A percentile compares a stretch with the other conserved stretches of the same genome.
phyloP scores from a whole-genome alignment of 352 stramenopile genomes.

The Phytopythium vexans region DNA sequence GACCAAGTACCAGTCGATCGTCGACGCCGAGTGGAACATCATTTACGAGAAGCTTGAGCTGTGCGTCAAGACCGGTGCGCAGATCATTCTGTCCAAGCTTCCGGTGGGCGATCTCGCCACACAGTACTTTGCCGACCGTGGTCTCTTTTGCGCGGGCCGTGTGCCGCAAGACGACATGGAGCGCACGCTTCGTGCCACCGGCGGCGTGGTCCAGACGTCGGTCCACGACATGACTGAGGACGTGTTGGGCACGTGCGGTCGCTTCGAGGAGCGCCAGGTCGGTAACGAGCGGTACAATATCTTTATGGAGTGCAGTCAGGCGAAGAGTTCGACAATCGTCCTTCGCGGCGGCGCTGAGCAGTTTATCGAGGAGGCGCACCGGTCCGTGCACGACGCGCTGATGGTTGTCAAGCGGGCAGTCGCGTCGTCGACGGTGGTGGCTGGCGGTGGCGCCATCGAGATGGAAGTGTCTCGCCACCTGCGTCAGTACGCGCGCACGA shows the following conservation, averaged over 20 bases:
- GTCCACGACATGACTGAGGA: slow-evolving; percentile 90
- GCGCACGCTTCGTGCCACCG: slow-evolving; percentile 94
- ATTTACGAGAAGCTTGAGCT: slow-evolving; percentile 99
- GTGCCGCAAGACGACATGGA: slow-evolving; percentile 97
- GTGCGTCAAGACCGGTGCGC: slow-evolving; percentile 90
- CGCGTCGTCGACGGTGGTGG: slow-evolving; percentile 88
- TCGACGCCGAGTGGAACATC: slow-evolving; percentile 99
- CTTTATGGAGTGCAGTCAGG: slow-evolving; percentile 95
- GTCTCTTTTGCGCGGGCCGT: slow-evolving; percentile 97
- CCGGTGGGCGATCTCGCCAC: slow-evolving; percentile 96
- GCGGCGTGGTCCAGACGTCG: slow-evolving; percentile 92
- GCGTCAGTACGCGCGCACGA: slow-evolving; percentile 91
- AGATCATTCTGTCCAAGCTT: slow-evolving; percentile 98
- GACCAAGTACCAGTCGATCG: slow-evolving; percentile 98
- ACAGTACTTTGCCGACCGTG: slow-evolving; percentile 99
- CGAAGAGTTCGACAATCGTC: slow-evolving; percentile 96
- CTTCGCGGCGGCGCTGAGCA: slow-evolving; percentile 96
- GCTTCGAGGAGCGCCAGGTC: slow-evolving; percentile 97
- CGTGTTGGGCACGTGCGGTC: slow-evolving; percentile 93
- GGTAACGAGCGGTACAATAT: slow-evolving; percentile 98
- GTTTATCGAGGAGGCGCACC: slow-evolving; percentile 98
- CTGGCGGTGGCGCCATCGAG: slow-evolving; percentile 90
- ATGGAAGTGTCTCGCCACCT: slow-evolving; percentile 93
- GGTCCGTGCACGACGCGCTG: slow-evolving; percentile 97
- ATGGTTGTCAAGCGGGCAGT: slow-evolving; percentile 99